Percentiles rank a stretch among this genome's conserved stretches.
phyloP scores from a whole-genome alignment of 2,329 filamentous ascomycete species.

The Periconia digitata region DNA sequence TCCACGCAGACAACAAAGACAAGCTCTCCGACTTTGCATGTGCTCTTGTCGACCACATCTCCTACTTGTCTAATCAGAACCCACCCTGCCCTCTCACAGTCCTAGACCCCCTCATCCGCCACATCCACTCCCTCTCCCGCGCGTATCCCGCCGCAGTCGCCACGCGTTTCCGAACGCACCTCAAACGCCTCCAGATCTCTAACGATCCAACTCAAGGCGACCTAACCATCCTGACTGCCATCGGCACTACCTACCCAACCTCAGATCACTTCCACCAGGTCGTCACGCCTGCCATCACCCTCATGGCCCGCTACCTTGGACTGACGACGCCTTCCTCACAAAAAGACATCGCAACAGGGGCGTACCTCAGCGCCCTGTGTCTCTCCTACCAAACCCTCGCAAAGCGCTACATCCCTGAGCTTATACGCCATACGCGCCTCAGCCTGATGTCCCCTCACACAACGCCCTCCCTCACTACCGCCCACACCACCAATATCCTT shows the following conservation, averaged over 20 bases:
- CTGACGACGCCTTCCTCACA: conserved; percentile 69
- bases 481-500: conserved; percentile 66
- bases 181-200: conserved; percentile 59
- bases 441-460: conserved; percentile 57
- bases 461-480: conserved; percentile 53
- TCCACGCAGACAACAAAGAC: conserved; percentile 81
- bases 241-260: conserved; percentile 85
- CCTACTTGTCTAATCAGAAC: conserved; percentile 56
- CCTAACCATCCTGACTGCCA: conserved; percentile 77
- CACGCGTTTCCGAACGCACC: conserved; percentile 72
- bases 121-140: conserved; percentile 90
- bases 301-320: conserved; percentile 81
- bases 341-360: conserved; percentile 70
- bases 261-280: conserved; percentile 98
- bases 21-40: conserved; percentile 72
- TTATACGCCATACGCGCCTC: conserved; percentile 78
- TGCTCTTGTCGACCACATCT: conserved; percentile 67
- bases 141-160: conserved; percentile 78
- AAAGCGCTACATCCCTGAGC: conserved; percentile 86
- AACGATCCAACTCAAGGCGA: conserved; percentile 67
- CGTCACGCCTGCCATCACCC: conserved; percentile 83
- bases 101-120: conserved; percentile 79
- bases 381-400: conserved; percentile 82
- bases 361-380: conserved; percentile 76
- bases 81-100: conserved; percentile 63